Evolutionary conservation across 495 filamentous ascomycete genomes (phyloP), one percentile per base, ranked within the genome.

Genomic region (Neurospora hispaniola): DNA sequence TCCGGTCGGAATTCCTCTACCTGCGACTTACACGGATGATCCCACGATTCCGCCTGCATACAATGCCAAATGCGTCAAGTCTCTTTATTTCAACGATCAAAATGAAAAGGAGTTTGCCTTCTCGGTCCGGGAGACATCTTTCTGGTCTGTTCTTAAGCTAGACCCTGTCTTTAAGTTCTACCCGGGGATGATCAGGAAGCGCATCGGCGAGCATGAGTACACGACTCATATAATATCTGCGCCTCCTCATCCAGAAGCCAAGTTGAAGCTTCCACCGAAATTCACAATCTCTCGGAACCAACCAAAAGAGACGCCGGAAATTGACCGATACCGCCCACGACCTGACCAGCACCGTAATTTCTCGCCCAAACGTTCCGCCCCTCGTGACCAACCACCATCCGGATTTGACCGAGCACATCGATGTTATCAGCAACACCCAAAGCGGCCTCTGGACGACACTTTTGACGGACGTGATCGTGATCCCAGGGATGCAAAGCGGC

Each of bases 101-200:
- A 85, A 87, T 73, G 42, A 81, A 8, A 79, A 84, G 46, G 85
- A 85, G 20, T 87, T 85, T 71, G 75, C 74, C 4, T 71, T 75
- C 66, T 80, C 79, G 35, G 80, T 88, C 71, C 82, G 85, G 35
- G 78, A 82, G 23, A 80, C 79, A 31, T 71, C 78, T 16, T 73
- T 78, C 48, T 89, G 87, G 87, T 73, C 77, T 27, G 74, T 73
- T 23, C 71, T 85, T 46, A 78, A 84, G 54, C 69, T 83, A 42
- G 86, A 89, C 74, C 87, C 87, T 1, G 75, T 78, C 3, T 88
- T 88, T 74, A 76, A 75, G 14, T 72, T 76, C 9, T 78, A 80
- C 39, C 69, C 69, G 6, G 76, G 79, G 8, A 81, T 84, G 78
- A 71, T 75, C 7, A 72, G 42, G n/a, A 72, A 75, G 0, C 71